These are phyloP conservation scores for Phytomonas sp. DNA, from an alignment of 208 protist genomes.

Conservation along the genomic window DNA sequence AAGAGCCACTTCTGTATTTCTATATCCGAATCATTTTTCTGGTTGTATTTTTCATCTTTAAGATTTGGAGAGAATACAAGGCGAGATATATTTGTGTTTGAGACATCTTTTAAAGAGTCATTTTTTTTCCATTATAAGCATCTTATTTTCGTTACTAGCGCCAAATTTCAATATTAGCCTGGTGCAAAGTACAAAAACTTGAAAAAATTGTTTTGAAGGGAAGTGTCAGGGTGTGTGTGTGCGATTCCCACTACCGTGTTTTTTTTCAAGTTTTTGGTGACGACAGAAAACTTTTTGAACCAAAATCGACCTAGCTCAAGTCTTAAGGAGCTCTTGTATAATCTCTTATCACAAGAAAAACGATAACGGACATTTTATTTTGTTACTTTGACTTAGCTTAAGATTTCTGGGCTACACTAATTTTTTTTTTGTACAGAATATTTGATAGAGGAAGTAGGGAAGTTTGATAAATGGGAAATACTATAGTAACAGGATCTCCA, in stretches of 20 bases:
- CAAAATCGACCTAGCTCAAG: not conserved
- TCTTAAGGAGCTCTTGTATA: not conserved
- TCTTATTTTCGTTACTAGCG: not conserved
- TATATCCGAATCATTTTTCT: not conserved
- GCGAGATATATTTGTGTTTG: not conserved
- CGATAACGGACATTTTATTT: conserved; percentile 1
- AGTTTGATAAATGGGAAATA: not conserved
- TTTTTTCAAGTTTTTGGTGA: not conserved
- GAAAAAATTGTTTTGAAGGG: not conserved
- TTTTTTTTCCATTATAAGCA: conserved; percentile 7
- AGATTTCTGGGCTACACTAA: not conserved
- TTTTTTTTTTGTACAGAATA: not conserved
- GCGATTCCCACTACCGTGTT: not conserved
- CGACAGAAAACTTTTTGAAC: not conserved
- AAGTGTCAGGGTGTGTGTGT: not conserved
- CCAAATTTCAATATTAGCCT: not conserved
- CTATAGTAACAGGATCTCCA: not conserved
- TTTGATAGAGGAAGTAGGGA: not conserved
- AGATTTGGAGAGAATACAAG: not conserved
- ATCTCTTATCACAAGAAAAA: conserved; percentile 3
- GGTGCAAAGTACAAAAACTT: not conserved
- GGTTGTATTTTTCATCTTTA: not conserved
- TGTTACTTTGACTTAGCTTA: not conserved
- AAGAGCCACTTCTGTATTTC: not conserved
- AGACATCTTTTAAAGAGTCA: not conserved